These are phyloP conservation scores for Perkinsus chesapeaki DNA, from an alignment of 169 alveolate genomes.

Conservation along the genomic window DNA sequence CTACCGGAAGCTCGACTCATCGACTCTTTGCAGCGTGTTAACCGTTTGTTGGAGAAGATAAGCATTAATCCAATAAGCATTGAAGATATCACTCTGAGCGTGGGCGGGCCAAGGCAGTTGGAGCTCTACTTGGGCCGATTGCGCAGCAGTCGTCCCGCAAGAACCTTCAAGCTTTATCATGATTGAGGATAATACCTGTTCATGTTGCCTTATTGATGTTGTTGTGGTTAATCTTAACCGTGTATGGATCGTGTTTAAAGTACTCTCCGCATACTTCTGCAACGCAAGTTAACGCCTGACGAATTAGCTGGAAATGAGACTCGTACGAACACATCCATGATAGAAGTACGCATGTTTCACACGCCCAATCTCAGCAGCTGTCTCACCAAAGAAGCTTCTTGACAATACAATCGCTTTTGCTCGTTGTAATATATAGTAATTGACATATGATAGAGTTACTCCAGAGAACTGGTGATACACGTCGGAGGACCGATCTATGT, in stretches of 20 bases:
- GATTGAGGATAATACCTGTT: too few species aligned
- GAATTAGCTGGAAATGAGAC: background rate
- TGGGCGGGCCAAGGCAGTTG: too few species aligned
- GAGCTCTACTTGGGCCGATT: too few species aligned
- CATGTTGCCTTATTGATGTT: too few species aligned
- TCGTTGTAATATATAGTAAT: background rate
- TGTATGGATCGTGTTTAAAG: background rate
- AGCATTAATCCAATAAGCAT: too few species aligned
- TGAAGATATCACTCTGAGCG: too few species aligned
- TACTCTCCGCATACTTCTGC: background rate
- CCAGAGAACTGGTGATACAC: background rate
- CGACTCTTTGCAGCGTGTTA: too few species aligned
- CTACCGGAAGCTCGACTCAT: too few species aligned
- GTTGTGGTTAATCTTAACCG: background rate
- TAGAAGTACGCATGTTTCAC: background rate
- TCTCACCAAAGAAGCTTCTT: background rate
- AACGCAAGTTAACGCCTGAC: background rate
- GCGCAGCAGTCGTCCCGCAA: too few species aligned
- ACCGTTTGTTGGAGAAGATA: too few species aligned
- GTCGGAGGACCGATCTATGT: background rate
- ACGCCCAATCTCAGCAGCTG: constrained; percentile 6
- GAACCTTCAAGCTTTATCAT: too few species aligned
- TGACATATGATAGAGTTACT: background rate
- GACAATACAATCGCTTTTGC: background rate
- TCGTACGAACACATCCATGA: background rate